These are phyloP conservation scores for Enteropsectra breve DNA, from an alignment of 371 early-diverging fungal species.

Conservation along the genomic window DNA sequence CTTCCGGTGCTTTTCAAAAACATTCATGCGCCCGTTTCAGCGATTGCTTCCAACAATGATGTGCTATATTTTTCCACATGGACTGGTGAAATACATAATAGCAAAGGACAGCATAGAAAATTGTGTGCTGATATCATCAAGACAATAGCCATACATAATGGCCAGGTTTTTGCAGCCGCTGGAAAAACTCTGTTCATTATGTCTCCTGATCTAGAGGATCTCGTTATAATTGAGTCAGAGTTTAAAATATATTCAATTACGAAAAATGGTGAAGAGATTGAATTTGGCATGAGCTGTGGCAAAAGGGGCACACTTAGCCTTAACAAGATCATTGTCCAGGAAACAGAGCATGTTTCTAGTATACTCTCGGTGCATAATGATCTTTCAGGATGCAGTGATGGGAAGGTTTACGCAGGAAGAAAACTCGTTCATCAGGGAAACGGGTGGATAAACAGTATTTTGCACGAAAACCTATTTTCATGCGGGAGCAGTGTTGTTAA, in stretches of 20 bases:
- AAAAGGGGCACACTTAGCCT: background rate
- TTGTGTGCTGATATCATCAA: slow-evolving; percentile 26
- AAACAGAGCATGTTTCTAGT: slow-evolving; percentile 12
- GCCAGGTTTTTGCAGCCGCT: slow-evolving; percentile 17
- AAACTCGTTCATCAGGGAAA: slow-evolving; percentile 9
- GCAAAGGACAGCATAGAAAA: background rate
- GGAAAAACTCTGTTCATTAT: slow-evolving; percentile 18
- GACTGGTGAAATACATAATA: slow-evolving; percentile 22
- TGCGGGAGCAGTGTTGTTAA: slow-evolving; percentile 20
- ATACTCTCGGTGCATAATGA: slow-evolving; percentile 26
- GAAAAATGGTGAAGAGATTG: background rate
- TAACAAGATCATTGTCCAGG: background rate
- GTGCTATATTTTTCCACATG: slow-evolving; percentile 22
- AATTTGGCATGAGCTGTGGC: slow-evolving; percentile 21
- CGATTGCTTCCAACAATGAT: background rate
- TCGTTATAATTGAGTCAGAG: slow-evolving; percentile 7
- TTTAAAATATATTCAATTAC: slow-evolving; percentile 28
- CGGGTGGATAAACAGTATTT: slow-evolving; percentile 32
- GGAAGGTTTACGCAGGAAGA: slow-evolving; percentile 12
- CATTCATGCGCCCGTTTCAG: slow-evolving; percentile 21
- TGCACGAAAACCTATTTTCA: slow-evolving; percentile 19
- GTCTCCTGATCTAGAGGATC: slow-evolving; percentile 8
- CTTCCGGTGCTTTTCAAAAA: background rate
- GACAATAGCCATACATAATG: slow-evolving; percentile 10
- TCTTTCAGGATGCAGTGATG: slow-evolving; percentile 34